Evolutionary conservation across 495 filamentous ascomycete genomes (phyloP), one percentile per base, ranked within the genome.

Genomic region (Penicillium roqueforti): DNA sequence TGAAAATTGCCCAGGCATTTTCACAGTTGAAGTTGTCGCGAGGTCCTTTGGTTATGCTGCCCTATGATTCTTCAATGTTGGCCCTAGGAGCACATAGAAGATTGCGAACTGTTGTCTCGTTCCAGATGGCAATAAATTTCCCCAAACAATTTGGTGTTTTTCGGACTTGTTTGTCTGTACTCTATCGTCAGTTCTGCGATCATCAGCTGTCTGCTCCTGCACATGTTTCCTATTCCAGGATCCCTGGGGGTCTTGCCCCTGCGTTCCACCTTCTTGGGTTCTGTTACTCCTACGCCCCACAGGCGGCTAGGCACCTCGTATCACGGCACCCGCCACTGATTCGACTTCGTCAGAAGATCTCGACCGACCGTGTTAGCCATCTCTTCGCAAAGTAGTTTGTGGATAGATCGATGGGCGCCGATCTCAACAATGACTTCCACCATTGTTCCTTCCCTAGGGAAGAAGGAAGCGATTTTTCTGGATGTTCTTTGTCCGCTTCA

Each of bases 401-500:
- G 66, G 70, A 78, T 79, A 62, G 82, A 83, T 76, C 64, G 80
- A 80, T 76, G 82, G 85, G 80, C 88, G 84, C 83, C 85, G 83
- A 78, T 67, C 69, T 52, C 62, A 58, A 52, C 65, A 61, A 61
- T 60, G 62, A 60, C 54, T 58, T 44, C 29, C 42, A 45, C 63
- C 43, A 47, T 63, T 57, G 60, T 58, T 65, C 63, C 65, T 69
- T 61, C 64, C 68, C 63, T 59, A 48, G 45, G 66, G 75, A 66
- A 76, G 76, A 71, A 57, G 62, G 62, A 75, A 77, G 79, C 87
- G 87, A 77, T 83, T 91, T 92, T 63, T 92, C 68, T 72, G 77
- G 87, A 91, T 83, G 87, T 84, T 76, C 80, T 91, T 91, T 89
- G 86, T 83, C 73, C 87, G 87, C 77, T 81, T 76, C 68, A 59